phyloP scores from a whole-genome alignment of 306 rosid genomes.

The Vigna radiata region DNA sequence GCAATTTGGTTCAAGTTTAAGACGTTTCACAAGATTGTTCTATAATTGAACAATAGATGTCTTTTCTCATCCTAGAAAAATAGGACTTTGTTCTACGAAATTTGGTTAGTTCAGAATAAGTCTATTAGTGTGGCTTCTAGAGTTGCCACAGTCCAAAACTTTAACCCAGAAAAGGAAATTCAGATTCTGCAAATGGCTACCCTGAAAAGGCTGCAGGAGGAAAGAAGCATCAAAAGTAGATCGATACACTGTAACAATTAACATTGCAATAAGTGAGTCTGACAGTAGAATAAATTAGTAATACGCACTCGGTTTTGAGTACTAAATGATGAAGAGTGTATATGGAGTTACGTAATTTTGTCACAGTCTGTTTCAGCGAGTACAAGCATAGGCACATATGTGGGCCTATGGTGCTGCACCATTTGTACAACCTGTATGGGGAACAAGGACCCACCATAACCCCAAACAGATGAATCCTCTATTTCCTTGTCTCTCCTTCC shows the following conservation, averaged over 20 bases:
- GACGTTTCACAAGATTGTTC: background rate
- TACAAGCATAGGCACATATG: conserved; percentile 15
- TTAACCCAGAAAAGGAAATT: conserved; percentile 31
- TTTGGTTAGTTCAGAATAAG: conserved; percentile 5
- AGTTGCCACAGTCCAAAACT: conserved; percentile 1
- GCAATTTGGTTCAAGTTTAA: background rate
- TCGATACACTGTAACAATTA: conserved; percentile 25
- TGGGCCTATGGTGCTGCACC: conserved; percentile 29
- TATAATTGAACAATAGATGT: background rate
- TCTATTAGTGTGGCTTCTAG: background rate
- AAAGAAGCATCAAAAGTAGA: conserved; percentile 26
- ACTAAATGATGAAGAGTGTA: conserved; percentile 39
- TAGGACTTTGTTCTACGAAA: background rate
- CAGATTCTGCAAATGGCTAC: conserved; percentile 27
- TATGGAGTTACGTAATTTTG: background rate
- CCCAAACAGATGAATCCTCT: conserved; percentile 33
- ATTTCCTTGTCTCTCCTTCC: conserved; percentile 1
- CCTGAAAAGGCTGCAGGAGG: conserved; percentile 34
- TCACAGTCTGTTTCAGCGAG: conserved; percentile 22
- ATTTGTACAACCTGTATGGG: conserved; percentile 43
- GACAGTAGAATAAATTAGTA: conserved; percentile 33
- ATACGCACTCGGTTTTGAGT: conserved; percentile 31
- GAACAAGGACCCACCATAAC: conserved; percentile 50
- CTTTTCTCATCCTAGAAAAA: background rate
- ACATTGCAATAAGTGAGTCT: conserved; percentile 35